Percentiles rank a stretch among this genome's conserved stretches.
Evolutionary conservation across 345 rosid genomes (phyloP).

Genomic region (Aquilaria malaccensis): DNA sequence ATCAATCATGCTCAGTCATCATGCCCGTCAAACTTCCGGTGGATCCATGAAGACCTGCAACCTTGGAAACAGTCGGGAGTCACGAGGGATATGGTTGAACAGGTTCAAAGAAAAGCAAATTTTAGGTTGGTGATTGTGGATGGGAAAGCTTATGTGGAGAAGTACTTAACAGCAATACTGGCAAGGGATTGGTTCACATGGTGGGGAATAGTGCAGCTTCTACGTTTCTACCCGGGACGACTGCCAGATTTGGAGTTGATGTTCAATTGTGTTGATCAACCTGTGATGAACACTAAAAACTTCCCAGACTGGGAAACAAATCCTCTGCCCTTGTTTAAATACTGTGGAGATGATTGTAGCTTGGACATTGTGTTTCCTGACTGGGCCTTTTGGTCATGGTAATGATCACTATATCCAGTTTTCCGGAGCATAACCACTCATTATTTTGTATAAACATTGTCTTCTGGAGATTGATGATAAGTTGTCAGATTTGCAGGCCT

Average conservation of each 20-base stretch:
- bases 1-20: conserved; percentile 14
- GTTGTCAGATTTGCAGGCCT: conserved; percentile 24
- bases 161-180: conserved; percentile 41
- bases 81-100: conserved; percentile 46
- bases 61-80: conserved; percentile 53
- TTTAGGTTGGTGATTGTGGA: conserved; percentile 43
- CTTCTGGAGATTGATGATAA: too few species aligned
- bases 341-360: conserved; percentile 32
- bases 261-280: conserved; percentile 57
- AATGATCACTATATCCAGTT: neutral
- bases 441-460: too few species aligned
- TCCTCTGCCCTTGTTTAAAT: conserved; percentile 62
- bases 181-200: conserved; percentile 44
- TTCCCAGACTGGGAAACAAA: conserved; percentile 13
- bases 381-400: conserved; percentile 89
- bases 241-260: conserved; percentile 65
- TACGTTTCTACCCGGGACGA: conserved; percentile 52
- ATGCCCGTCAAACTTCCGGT: conserved; percentile 57
- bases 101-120: conserved; percentile 40
- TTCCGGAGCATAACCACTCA: too few species aligned
- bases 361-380: conserved; percentile 61
- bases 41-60: conserved; percentile 72
- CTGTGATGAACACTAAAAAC: conserved; percentile 25
- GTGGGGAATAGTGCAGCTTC: conserved; percentile 66
- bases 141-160: conserved; percentile 49